These are phyloP conservation scores for Hypoxylon trugodes DNA, from an alignment of 495 filamentous ascomycete species.

Conservation along the genomic window DNA sequence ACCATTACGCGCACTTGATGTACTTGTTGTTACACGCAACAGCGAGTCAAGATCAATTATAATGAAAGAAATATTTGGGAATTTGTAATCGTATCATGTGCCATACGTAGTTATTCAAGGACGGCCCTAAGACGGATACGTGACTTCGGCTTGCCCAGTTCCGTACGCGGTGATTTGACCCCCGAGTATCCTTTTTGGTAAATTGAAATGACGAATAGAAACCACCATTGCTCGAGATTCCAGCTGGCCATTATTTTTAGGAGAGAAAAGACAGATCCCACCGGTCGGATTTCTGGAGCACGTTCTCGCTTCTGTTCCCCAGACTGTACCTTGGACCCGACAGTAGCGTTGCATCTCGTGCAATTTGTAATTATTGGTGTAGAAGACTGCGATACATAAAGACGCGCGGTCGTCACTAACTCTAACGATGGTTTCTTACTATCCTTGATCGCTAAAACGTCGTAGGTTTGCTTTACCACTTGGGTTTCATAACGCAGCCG, in stretches of 20 bases:
- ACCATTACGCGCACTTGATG: too few species aligned
- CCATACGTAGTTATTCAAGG: too few species aligned
- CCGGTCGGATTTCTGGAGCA: background rate
- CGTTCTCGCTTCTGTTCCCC: constrained; percentile 3
- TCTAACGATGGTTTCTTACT: background rate
- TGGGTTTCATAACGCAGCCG: background rate
- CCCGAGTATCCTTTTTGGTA: constrained; percentile 27
- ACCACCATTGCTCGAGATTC: constrained; percentile 4
- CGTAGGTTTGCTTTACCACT: background rate
- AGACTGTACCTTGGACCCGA: background rate
- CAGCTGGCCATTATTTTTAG: constrained; percentile 8
- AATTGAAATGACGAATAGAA: constrained; percentile 19
- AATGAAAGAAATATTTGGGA: background rate
- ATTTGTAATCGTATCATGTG: background rate
- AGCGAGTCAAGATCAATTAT: background rate
- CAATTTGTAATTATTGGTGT: constrained; percentile 5
- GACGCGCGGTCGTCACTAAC: background rate
- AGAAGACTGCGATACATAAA: constrained; percentile 22
- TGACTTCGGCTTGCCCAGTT: constrained; percentile 32
- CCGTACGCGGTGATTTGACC: constrained; percentile 33
- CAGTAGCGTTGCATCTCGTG: constrained; percentile 22
- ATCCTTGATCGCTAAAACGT: background rate
- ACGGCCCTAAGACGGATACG: constrained; percentile 27
- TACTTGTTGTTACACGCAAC: too few species aligned
- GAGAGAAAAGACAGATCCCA: constrained; percentile 8